Evolutionary conservation across 202 grass and related monocot genomes (phyloP), one percentile per base, ranked within the genome.

Genomic region (Saccharum hybrid): DNA sequence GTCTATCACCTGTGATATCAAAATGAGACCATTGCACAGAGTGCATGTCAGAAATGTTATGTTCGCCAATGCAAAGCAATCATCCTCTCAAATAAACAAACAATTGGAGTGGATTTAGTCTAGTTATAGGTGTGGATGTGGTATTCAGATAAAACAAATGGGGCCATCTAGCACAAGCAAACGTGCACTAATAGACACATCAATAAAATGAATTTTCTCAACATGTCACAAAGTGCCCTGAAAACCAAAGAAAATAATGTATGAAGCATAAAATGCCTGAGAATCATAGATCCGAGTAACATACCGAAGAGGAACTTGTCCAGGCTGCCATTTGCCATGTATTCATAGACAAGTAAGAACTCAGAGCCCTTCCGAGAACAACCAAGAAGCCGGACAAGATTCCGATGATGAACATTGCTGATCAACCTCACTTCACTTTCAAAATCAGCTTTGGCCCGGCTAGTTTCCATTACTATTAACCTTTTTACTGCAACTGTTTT

Each of bases 271-370:
- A 82, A 78, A 78, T 10, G 13, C 26, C 19, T 39, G 11, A 79
- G 18, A 79, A 52, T 48, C 42, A 36, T 48, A 49, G 43, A 36
- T 67, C 46, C 2, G 38, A 88, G 82, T 76, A 75, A 79, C 39
- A 48, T 93, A 97, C 91, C 91, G 7, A 94, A 97, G 49, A 97
- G 84, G 85, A 94, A 97, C 79, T 94, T 97, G 61, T 94, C 89
- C 18, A 97, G 94, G 87, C 91, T 97, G 79, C 82, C 83, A 79
- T 97, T 97, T 59, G 87, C 94, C 94, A 94, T 97, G 77, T 90
- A 97, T 88, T 97, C 94, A 83, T 97, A 93, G 73, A 97, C 94
- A 76, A 97, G 91, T 41, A 97, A 72, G 71, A 84, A 90, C 65
- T 93, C 65, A 8, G 74, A 76, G 59, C 91, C 88, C 84, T 93